A percentile compares a stretch with the other conserved stretches of the same genome.
These are phyloP conservation scores for Deinandra increscens DNA, from an alignment of 129 eudicot genomes.

Conservation along the genomic window DNA sequence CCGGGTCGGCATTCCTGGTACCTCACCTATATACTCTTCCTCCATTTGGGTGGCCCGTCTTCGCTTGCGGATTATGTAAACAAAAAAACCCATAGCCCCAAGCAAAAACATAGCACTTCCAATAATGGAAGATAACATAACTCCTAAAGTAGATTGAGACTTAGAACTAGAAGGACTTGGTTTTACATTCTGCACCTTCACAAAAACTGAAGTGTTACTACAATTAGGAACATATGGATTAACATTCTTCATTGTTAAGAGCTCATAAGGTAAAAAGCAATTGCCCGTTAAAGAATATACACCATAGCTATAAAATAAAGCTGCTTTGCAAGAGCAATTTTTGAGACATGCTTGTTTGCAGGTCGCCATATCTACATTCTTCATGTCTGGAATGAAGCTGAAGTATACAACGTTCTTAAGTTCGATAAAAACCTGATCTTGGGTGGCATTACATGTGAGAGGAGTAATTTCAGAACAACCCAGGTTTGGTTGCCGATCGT, in stretches of 20 bases:
- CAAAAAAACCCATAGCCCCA: background rate
- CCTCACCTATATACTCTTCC: background rate
- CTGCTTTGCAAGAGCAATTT: conserved; percentile 3
- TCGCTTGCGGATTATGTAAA: background rate
- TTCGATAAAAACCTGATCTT: background rate
- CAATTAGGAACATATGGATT: too few relatives aligned
- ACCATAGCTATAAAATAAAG: too few relatives aligned
- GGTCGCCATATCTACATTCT: background rate
- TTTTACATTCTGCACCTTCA: background rate
- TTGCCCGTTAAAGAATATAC: too few relatives aligned
- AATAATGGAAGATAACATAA: background rate
- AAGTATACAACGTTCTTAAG: background rate
- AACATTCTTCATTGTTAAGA: background rate
- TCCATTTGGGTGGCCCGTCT: background rate
- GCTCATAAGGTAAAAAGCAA: background rate
- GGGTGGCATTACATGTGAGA: background rate
- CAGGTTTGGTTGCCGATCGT: too few relatives aligned
- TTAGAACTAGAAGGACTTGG: background rate
- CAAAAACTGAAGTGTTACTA: background rate
- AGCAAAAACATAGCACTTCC: background rate
- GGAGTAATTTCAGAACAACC: background rate
- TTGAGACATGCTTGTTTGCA: conserved; percentile 9
- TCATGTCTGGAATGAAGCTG: background rate
- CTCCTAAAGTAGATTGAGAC: background rate
- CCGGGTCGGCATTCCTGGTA: background rate